These are phyloP conservation scores for Telopea speciosissima DNA, from an alignment of 177 flowering plant species.

Conservation along the genomic window DNA sequence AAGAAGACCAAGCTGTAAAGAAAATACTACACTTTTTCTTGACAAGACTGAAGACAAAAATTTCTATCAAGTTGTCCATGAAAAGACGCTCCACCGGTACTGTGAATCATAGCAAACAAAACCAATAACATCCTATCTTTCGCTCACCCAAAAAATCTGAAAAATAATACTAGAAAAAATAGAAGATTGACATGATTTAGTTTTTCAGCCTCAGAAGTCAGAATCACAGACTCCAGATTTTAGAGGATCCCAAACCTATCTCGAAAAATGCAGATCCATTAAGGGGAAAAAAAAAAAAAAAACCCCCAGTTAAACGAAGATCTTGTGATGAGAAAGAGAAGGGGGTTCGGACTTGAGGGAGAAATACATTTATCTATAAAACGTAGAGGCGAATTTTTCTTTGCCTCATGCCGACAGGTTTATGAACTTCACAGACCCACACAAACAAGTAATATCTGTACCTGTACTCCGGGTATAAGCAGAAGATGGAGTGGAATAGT, in stretches of 20 bases:
- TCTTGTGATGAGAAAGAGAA: no score
- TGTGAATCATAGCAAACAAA: constrained; percentile 8
- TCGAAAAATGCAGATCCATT: constrained; percentile 10
- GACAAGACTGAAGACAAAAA: constrained; percentile 35
- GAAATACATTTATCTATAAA: background rate
- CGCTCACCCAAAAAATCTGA: background rate
- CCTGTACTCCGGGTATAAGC: constrained; percentile 47
- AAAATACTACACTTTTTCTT: constrained; percentile 10
- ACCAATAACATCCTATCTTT: constrained; percentile 18
- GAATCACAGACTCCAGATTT: background rate
- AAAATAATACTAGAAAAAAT: background rate
- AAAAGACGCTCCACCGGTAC: constrained; percentile 33
- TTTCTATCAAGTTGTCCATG: constrained; percentile 14
- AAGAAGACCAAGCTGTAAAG: constrained; percentile 7
- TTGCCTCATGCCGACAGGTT: background rate
- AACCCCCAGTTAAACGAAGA: constrained; percentile 3
- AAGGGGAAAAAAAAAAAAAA: no score
- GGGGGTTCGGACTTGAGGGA: no score
- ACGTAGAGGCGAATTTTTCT: background rate
- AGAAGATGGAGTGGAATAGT: constrained; percentile 22
- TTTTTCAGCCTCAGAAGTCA: constrained; percentile 7
- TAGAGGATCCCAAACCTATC: constrained; percentile 6
- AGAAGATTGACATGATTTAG: constrained; percentile 1
- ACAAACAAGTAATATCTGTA: constrained; percentile 7
- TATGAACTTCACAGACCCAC: background rate